Evolutionary conservation across 805 yeast genomes (phyloP), one percentile per base, ranked within the genome.

Genomic region (Candida sakaeoensis): DNA sequence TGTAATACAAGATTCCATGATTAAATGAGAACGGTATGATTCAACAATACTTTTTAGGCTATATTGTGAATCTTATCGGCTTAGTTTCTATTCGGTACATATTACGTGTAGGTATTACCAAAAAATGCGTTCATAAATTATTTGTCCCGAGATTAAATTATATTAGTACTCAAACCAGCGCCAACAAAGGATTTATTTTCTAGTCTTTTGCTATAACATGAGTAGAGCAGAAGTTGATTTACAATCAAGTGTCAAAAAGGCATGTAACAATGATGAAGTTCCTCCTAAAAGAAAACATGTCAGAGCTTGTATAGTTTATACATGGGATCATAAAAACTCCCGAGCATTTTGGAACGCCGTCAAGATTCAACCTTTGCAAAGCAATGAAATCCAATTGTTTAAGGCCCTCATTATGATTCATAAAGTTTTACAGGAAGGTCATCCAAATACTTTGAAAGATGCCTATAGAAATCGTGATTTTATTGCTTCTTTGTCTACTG

Each of bases 401-500:
- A 91, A 91, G 58, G 82, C 95, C 12, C 68, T 93, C 55, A 85
- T 90, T 39, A 74, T 86, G 48, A 74, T 89, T 35, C 98, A 91
- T 54, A 90, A 91, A 54, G 91, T 93, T 5, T 65, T 91, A n/a
- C 98, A 93, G 59, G 99, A 91, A 61, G 99, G 99, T n/a, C 98
- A 91, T 58, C 88, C 88, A 10, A 75, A 86, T 19, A 80, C 87
- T 5, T 65, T 91, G 52, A 72, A 77, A 37, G 96, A 88, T 52
- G 97, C 88, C 2, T 84, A 79, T 53, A 71, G 79, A 45, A 87
- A 89, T 57, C 68, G 80, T 37, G 84, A 80, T 38, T 91, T 95
- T 82, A 70, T 91, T 35, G 77, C 80, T 40, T 76, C 89, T 13
- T 68, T 93, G 41, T 82, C 81, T 2, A 71, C 88, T 30, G 70